Evolutionary conservation across 2,329 filamentous ascomycete genomes (phyloP).

Genomic region (Stagonosporopsis cucurbitacearum): DNA sequence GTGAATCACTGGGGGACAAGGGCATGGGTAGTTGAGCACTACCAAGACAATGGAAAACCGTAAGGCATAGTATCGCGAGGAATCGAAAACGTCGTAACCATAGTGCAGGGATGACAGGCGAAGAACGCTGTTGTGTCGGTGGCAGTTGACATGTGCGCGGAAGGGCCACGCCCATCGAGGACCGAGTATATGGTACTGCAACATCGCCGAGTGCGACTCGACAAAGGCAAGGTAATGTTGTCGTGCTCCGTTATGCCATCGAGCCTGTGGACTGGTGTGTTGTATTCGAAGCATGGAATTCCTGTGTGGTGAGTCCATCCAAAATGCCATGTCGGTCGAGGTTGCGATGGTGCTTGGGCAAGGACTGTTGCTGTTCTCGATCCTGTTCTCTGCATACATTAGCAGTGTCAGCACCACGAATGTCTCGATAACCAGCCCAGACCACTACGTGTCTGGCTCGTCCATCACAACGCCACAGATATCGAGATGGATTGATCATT

Average conservation of each 20-base stretch:
- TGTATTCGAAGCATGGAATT: neutral
- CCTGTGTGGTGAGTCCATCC: neutral
- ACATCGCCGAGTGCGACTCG: too few relatives aligned
- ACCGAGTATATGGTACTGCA: too few relatives aligned
- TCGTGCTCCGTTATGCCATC: neutral
- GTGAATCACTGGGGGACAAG: too few relatives aligned
- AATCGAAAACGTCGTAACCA: too few relatives aligned
- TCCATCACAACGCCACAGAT: constrained; percentile 16
- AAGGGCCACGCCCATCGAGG: too few relatives aligned
- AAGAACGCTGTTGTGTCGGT: too few relatives aligned
- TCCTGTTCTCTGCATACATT: neutral
- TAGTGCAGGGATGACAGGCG: too few relatives aligned
- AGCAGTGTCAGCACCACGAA: neutral
- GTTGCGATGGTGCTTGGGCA: neutral
- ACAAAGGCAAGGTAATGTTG: neutral
- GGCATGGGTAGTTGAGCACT: too few relatives aligned
- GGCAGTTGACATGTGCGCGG: too few relatives aligned
- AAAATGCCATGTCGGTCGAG: neutral
- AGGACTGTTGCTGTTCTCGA: neutral
- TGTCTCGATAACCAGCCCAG: neutral
- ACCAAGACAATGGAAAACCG: too few relatives aligned
- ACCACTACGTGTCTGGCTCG: neutral
- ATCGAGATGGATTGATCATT: constrained; percentile 37
- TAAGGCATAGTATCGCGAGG: too few relatives aligned
- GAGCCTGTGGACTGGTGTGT: neutral